phyloP scores from a whole-genome alignment of 306 rosid genomes.

The Trichosanthes cucumerina region DNA sequence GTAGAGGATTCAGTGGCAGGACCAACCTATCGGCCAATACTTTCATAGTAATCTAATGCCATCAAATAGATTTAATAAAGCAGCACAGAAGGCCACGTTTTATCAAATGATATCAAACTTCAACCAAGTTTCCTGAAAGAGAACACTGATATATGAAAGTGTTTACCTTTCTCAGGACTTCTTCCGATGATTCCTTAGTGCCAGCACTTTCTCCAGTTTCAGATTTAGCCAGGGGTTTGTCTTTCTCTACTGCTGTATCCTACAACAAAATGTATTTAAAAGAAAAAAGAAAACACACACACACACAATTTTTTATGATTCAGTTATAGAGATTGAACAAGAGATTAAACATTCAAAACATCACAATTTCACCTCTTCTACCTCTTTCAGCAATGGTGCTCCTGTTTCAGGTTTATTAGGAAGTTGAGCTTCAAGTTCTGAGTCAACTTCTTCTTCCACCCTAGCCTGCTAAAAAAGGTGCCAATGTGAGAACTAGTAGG shows the following conservation, averaged over 20 bases:
- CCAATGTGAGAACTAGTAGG: conserved; percentile 19
- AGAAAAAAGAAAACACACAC: background rate
- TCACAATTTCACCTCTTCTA: conserved; percentile 39
- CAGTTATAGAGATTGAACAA: background rate
- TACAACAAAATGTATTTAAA: conserved; percentile 14
- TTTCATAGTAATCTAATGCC: background rate
- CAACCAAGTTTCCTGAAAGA: background rate
- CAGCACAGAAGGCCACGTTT: background rate
- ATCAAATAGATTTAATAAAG: background rate
- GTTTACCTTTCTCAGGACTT: conserved; percentile 30
- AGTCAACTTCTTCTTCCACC: conserved; percentile 18
- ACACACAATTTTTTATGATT: too few species aligned
- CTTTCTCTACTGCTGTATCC: conserved; percentile 36
- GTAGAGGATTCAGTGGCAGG: background rate
- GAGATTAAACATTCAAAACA: conserved; percentile 9
- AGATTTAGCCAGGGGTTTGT: conserved; percentile 32
- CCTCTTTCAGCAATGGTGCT: conserved; percentile 27
- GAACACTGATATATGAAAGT: background rate
- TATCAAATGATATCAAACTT: background rate
- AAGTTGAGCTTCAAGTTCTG: conserved; percentile 31
- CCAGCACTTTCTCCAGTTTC: conserved; percentile 30
- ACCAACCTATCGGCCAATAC: background rate
- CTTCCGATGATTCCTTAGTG: conserved; percentile 37
- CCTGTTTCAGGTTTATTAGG: conserved; percentile 23
- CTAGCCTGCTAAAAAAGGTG: conserved; percentile 39